Percentiles rank a stretch among this genome's conserved stretches.
phyloP scores from a whole-genome alignment of 805 yeast genomes.

The Kuraishia borneana region DNA sequence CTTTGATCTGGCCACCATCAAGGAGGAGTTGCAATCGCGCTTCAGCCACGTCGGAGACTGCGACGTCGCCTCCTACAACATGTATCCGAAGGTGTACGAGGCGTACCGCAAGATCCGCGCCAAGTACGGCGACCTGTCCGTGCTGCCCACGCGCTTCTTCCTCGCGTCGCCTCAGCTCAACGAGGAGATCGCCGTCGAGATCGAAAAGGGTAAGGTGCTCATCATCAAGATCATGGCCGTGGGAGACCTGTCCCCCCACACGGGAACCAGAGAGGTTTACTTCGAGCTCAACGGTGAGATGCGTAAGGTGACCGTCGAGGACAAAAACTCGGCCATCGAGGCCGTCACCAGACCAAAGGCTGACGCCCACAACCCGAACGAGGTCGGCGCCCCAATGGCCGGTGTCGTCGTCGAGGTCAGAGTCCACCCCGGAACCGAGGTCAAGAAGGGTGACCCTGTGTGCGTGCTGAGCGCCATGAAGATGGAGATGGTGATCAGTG shows the following conservation, averaged over 20 bases:
- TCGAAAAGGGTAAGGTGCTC: constrained; percentile 90
- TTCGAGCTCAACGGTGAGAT: constrained; percentile 97
- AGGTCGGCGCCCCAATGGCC: constrained; percentile 98
- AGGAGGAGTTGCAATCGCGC: constrained; percentile 62
- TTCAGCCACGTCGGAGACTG: constrained; percentile 74
- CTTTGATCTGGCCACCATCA: constrained; percentile 61
- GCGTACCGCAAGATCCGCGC: constrained; percentile 65
- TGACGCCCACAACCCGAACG: constrained; percentile 74
- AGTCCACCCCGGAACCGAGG: constrained; percentile 76
- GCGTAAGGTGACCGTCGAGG: constrained; percentile 89
- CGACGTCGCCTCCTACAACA: constrained; percentile 90
- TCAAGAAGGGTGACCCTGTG: constrained; percentile 92
- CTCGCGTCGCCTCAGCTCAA: constrained; percentile 78
- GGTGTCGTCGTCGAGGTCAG: constrained; percentile 96
- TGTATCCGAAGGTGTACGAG: constrained; percentile 98
- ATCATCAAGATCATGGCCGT: constrained; percentile 87
- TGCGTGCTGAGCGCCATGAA: constrained; percentile 96
- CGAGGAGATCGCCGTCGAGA: constrained; percentile 81
- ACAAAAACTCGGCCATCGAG: constrained; percentile 79
- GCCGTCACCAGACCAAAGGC: constrained; percentile 86
- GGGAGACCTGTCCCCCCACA: constrained; percentile 75
- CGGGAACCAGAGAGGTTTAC: constrained; percentile 93
- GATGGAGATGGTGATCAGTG: constrained; percentile 98
- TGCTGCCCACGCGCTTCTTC: constrained; percentile 87
- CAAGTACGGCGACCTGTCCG: constrained; percentile 85